Base-by-base conservation (phyloP, 1,139 yeast species). In the Diutina scorzettiae region DNA sequence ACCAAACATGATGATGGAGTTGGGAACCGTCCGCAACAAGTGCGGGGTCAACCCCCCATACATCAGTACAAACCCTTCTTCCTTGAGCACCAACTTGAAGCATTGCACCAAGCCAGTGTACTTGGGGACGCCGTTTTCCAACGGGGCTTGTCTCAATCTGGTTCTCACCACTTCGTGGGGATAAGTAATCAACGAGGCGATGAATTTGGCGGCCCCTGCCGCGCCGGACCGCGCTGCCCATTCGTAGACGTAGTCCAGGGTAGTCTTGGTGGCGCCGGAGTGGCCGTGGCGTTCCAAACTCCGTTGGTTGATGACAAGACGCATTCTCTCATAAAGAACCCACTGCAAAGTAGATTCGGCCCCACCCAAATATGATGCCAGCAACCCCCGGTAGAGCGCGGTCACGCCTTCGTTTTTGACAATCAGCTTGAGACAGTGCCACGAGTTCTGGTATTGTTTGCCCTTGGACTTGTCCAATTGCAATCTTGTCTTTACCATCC, bases 131-230 rank as follows among this genome's bases (percentile, higher is more conserved):
- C 96, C 96, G 46, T 83, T 75, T 32, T 76, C 75, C 41, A 64
- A 53, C 2, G 99, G 99, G 1, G 95, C 95, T 60, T 93, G 98
- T 66, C 99, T 78, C 50, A 93, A 69, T 53, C 99, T 73, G 5
- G 99, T 93, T 58, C 99, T 75, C 1, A 91, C 89, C 37, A 91
- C 98, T 63, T 91, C 98, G 56, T 91, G 99, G 2, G 99, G 99
- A 55, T 91, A 91, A 0, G 98, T 91, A 41, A 89, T 75, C 45
- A 91, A 71, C 12, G 96, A 85, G 1, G 98, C 98, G 49, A 85
- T 69, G 53, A 91, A 80, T 58, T 91, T 91, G 41, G 99, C 99
- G 33, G 87, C 78, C 42, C 98, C 98, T 1, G 98, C 99, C 37
- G 96, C 89, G 2, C 98, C 98, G 0, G 96, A 86, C 50, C 96